These are phyloP conservation scores for Fusarium anguioides DNA, from an alignment of 2,329 filamentous ascomycete species.

Conservation along the genomic window DNA sequence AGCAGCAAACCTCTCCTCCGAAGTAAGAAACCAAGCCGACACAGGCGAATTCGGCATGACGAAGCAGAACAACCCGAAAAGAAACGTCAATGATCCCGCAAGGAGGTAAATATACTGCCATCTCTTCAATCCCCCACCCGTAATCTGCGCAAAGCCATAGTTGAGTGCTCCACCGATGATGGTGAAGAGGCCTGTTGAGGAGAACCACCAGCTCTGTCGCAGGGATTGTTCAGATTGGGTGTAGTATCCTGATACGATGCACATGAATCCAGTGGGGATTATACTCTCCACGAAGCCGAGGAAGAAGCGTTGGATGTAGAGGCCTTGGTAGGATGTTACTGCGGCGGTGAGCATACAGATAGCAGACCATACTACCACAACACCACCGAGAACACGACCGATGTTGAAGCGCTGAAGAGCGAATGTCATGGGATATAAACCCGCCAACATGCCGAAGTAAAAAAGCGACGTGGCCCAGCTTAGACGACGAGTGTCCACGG, in stretches of 20 bases:
- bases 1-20: slow-evolving; percentile 70
- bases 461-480: slow-evolving; percentile 83
- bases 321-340: slow-evolving; percentile 70
- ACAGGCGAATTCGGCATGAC: slow-evolving; percentile 73
- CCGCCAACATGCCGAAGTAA: slow-evolving; percentile 83
- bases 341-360: slow-evolving; percentile 77
- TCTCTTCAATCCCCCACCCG: slow-evolving; percentile 61
- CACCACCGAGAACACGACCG: slow-evolving; percentile 70
- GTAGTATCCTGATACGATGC: slow-evolving; percentile 70
- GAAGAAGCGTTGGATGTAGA: slow-evolving; percentile 75
- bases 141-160: slow-evolving; percentile 75
- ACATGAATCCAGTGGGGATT: slow-evolving; percentile 75
- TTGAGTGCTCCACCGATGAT: slow-evolving; percentile 73
- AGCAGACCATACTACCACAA: slow-evolving; percentile 73
- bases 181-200: slow-evolving; percentile 67
- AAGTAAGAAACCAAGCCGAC: slow-evolving; percentile 74
- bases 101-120: slow-evolving; percentile 81
- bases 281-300: slow-evolving; percentile 71
- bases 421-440: slow-evolving; percentile 79
- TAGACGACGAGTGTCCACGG: slow-evolving; percentile 73
- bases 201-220: slow-evolving; percentile 76
- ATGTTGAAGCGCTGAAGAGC: slow-evolving; percentile 74
- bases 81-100: slow-evolving; percentile 70
- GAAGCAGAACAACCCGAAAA: slow-evolving; percentile 74
- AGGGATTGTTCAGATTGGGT: slow-evolving; percentile 73